Evolutionary conservation across 495 filamentous ascomycete genomes (phyloP).

Genomic region (Trichoderma reesei): DNA sequence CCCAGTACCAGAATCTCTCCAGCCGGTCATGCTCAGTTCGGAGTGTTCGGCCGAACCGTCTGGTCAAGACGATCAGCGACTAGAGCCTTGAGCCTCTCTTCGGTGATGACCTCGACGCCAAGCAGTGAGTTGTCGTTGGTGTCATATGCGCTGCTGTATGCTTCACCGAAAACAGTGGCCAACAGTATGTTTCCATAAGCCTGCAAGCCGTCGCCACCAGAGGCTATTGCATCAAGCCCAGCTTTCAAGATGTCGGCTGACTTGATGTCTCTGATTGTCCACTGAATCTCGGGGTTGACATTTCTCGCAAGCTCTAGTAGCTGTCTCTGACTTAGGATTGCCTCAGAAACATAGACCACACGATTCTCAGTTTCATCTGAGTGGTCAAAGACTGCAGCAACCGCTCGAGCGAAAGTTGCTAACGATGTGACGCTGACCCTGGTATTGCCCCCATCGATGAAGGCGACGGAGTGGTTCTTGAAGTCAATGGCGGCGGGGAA

Average conservation of each 20-base stretch:
- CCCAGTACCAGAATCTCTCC: no score
- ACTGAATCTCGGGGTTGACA: constrained; percentile 3
- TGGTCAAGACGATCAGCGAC: no score
- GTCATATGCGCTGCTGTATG: constrained; percentile 16
- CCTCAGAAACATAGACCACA: constrained; percentile 19
- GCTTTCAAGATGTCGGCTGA: constrained; percentile 8
- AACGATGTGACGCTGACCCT: constrained; percentile 22
- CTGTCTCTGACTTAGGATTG: constrained; percentile 20
- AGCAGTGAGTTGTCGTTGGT: constrained; percentile 17
- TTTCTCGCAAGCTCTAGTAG: constrained; percentile 18
- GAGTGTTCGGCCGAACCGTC: no score
- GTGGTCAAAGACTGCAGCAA: constrained; percentile 22
- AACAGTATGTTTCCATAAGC: constrained; percentile 18
- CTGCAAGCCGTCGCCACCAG: constrained; percentile 16
- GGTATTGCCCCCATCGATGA: constrained; percentile 21
- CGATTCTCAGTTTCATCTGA: constrained; percentile 24
- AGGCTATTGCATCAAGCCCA: constrained; percentile 13
- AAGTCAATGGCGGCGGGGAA: constrained; percentile 1
- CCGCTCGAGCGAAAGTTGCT: constrained; percentile 20
- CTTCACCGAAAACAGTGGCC: constrained; percentile 28
- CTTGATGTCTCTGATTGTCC: not conserved
- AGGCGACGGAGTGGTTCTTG: not conserved
- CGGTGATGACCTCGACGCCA: constrained; percentile 11
- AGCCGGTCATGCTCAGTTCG: no score
- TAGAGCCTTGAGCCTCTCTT: constrained; percentile 9